Evolutionary conservation across 495 filamentous ascomycete genomes (phyloP).

Genomic region (Aspergillus wentii): DNA sequence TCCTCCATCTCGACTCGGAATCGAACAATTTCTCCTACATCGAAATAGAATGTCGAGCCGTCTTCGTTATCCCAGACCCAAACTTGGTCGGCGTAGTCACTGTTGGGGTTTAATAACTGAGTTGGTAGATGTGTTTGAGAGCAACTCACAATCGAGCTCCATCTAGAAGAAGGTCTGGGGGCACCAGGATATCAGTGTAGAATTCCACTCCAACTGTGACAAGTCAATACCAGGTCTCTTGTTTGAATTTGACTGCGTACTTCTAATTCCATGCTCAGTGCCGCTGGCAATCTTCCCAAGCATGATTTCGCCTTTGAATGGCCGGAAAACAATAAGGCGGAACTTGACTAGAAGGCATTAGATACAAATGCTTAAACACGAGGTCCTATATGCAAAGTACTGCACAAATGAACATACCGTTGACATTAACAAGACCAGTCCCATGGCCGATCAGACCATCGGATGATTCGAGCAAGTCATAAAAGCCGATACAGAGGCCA

Average conservation of each 20-base stretch:
- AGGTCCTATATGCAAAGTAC: neutral
- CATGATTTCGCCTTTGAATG: slow-evolving; percentile 88
- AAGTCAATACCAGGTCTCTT: slow-evolving; percentile 2
- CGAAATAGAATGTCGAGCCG: slow-evolving; percentile 70
- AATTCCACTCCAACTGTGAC: slow-evolving; percentile 73
- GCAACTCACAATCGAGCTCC: slow-evolving; percentile 65
- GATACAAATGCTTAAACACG: too few relatives aligned
- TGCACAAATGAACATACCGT: slow-evolving; percentile 52
- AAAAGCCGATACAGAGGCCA: slow-evolving; percentile 87
- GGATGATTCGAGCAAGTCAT: slow-evolving; percentile 77
- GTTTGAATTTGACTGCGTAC: slow-evolving; percentile 37
- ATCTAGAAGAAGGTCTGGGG: slow-evolving; percentile 62
- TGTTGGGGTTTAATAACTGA: slow-evolving; percentile 29
- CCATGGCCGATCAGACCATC: slow-evolving; percentile 92
- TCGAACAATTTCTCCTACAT: slow-evolving; percentile 81
- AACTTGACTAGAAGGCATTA: slow-evolving; percentile 65
- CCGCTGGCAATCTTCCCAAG: slow-evolving; percentile 71
- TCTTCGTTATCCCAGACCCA: slow-evolving; percentile 79
- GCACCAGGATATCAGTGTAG: slow-evolving; percentile 84
- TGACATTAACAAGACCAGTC: slow-evolving; percentile 83
- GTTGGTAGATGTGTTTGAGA: neutral
- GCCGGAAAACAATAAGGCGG: slow-evolving; percentile 86
- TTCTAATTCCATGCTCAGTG: slow-evolving; percentile 67
- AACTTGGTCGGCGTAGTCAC: slow-evolving; percentile 63
- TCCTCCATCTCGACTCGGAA: slow-evolving; percentile 78